Base-by-base conservation (phyloP, 148 eudicot genomes). In the Fagopyrum tataricum region DNA sequence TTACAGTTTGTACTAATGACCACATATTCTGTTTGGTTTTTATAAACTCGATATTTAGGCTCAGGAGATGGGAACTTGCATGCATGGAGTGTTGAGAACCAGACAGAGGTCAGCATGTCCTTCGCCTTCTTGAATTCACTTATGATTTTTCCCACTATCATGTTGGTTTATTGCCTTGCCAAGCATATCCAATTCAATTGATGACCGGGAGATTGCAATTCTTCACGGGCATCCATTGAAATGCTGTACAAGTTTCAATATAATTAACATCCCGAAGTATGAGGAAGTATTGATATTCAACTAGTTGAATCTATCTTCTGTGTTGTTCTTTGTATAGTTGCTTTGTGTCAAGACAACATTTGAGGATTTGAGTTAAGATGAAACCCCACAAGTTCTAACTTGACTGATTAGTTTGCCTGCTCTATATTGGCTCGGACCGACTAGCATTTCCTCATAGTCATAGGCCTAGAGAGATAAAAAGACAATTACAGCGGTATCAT, bases 51-150 rank as follows among this genome's bases (percentile, higher is more conserved):
- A 53, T 62, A 26, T 79, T 3, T 79, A 95, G 99, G 99, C 44
- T 90, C 99, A 23, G 99, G 92, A 31, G 99, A 95, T 74, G 99
- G 99, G 78, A 87, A 74, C 74, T 81, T 95, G 83, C 87, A 90
- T 79, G 94, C 96, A 10, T 95, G 97, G 97, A 84, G 82, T 76
- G 84, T 95, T 75, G 73, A 78, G 66, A 81, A 67, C 5, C 78
- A 85, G 56, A 82, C 73, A 17, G 91, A 95, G 97, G 97, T 92
- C 82, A 59, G 56, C 44, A 3, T 37, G 15, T 64, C 69, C 69
- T 64, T 21, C 44, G 37, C 10, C 43, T 64, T 64, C 43, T 31
- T 20, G 37, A 31, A 31, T 41, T 17, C 21, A 14, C 72, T 46
- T 7, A 39, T 51, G 49, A 40, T 8, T 59, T 9, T 18, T 6